Conservation (phyloP, 805 yeast genomes). For the Saccharomyces kudriavzevii region DNA sequence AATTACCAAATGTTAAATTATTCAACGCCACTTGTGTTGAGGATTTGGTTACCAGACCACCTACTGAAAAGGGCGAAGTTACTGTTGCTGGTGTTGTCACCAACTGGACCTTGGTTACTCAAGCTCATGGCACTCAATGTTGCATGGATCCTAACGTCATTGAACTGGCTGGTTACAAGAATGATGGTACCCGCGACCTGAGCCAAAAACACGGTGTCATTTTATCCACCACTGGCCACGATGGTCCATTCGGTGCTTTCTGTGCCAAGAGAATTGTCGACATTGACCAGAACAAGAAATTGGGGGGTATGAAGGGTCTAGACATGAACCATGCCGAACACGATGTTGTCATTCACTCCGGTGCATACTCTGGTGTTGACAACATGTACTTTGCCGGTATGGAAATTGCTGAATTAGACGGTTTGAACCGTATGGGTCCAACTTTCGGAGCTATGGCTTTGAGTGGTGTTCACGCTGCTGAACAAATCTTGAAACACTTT, state of each 20-base stretch:
- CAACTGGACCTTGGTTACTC: constrained; percentile 72
- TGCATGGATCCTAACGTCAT: constrained; percentile 81
- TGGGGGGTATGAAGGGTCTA: constrained; percentile 68
- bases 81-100: constrained; percentile 75
- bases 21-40: constrained; percentile 78
- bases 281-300: constrained; percentile 38
- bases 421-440: constrained; percentile 78
- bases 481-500: constrained; percentile 32
- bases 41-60: constrained; percentile 66
- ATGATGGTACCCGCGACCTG: constrained; percentile 30
- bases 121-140: constrained; percentile 68
- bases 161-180: constrained; percentile 38
- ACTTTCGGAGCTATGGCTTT: constrained; percentile 77
- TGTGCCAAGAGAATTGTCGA: constrained; percentile 60
- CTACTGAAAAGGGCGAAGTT: constrained; percentile 45
- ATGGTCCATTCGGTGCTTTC: constrained; percentile 78
- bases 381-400: constrained; percentile 46
- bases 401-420: constrained; percentile 73
- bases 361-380: constrained; percentile 30
- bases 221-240: constrained; percentile 71
- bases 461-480: constrained; percentile 75
- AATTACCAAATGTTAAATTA: constrained; percentile 65
- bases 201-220: constrained; percentile 40
- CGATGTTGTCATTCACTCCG: constrained; percentile 61
- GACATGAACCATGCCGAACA: constrained; percentile 77